Percentiles rank a stretch among this genome's conserved stretches.
These are phyloP conservation scores for Fusarium avenaceum DNA, from an alignment of 2,329 filamentous ascomycete genomes.

Conservation along the genomic window DNA sequence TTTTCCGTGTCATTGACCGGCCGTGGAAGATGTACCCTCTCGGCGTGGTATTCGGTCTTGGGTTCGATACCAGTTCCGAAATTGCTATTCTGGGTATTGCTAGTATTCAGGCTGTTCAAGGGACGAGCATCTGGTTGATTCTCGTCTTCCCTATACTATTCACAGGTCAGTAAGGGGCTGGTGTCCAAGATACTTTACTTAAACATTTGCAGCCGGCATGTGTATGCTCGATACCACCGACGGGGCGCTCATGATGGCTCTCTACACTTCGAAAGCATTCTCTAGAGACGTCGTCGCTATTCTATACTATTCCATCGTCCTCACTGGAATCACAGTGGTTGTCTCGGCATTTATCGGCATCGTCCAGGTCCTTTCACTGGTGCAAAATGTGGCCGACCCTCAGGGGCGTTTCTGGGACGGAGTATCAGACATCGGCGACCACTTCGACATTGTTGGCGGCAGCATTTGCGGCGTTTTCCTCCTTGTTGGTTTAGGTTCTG, in stretches of 20 bases:
- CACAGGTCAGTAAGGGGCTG: slow-evolving; percentile 69
- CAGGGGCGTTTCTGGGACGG: slow-evolving; percentile 90
- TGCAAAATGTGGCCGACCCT: slow-evolving; percentile 81
- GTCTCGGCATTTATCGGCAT: slow-evolving; percentile 89
- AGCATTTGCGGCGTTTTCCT: slow-evolving; percentile 89
- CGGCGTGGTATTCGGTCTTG: slow-evolving; percentile 88
- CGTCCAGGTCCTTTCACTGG: slow-evolving; percentile 84
- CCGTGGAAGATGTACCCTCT: slow-evolving; percentile 98
- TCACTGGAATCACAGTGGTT: slow-evolving; percentile 85
- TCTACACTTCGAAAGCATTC: slow-evolving; percentile 86
- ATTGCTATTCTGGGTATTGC: slow-evolving; percentile 92
- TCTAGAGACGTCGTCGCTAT: slow-evolving; percentile 88
- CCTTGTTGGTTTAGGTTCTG: slow-evolving; percentile 78
- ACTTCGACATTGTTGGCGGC: slow-evolving; percentile 89
- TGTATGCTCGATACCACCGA: slow-evolving; percentile 93
- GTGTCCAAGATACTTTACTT: neutral
- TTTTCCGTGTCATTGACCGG: slow-evolving; percentile 80
- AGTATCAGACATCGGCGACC: slow-evolving; percentile 79
- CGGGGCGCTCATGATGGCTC: slow-evolving; percentile 92
- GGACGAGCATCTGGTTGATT: slow-evolving; percentile 94
- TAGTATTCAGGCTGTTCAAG: slow-evolving; percentile 85
- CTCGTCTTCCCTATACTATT: slow-evolving; percentile 92
- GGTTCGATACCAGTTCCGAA: slow-evolving; percentile 96
- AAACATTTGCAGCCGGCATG: slow-evolving; percentile 78
- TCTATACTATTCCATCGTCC: slow-evolving; percentile 90